Base-by-base conservation (phyloP, 2,329 filamentous ascomycete species). In the Arthroderma uncinatum region DNA sequence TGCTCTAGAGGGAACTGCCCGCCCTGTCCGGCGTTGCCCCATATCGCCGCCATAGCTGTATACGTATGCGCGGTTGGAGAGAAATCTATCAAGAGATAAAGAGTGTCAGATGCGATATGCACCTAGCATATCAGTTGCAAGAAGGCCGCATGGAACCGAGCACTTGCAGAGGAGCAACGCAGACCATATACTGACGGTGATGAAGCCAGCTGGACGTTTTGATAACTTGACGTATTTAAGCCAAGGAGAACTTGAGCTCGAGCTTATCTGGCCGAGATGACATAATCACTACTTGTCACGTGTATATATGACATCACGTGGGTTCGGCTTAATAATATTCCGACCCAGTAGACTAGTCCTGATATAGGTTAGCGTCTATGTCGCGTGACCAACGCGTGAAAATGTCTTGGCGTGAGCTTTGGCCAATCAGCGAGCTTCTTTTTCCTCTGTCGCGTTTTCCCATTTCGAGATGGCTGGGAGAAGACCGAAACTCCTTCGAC, bases 1-100 rank as follows among this genome's bases (percentile, higher is more conserved):
- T 92, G 86, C 73, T 97, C 93, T 6, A 98, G 80, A 42, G 92
- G 93, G 67, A 95, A 78, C 61, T 81, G 79, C 57, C 78, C 77
- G 61, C 76, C 75, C 57, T 75, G 73, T 12, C 68, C 73, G 52
- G 69, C 73, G 47, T 54, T 74, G 33, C 71, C 74, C 67, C 71
- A 75, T 40, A 76, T 63, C 47, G 70, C 73, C 57, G 72, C 73
- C 73, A 75, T 75, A 50, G 59, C 66, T 53, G 23, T 33, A n/a
- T n/a, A 1, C 12, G 25, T 50, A 10, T 16, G 47, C 25, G 28
- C 4, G 28, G 28, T 30, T n/a, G 25, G 47, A n/a, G 4, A 30
- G 10, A 25, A 33, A 25, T 34, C 40, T 30, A 30, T n/a, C 23
- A 6, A 7, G 25, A 30, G n/a, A 19, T 10, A 30, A 10, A 19